A percentile compares a stretch with the other conserved stretches of the same genome.
Conservation (phyloP, 2,329 filamentous ascomycete genomes). For the Pseudogymnoascus sp. region DNA sequence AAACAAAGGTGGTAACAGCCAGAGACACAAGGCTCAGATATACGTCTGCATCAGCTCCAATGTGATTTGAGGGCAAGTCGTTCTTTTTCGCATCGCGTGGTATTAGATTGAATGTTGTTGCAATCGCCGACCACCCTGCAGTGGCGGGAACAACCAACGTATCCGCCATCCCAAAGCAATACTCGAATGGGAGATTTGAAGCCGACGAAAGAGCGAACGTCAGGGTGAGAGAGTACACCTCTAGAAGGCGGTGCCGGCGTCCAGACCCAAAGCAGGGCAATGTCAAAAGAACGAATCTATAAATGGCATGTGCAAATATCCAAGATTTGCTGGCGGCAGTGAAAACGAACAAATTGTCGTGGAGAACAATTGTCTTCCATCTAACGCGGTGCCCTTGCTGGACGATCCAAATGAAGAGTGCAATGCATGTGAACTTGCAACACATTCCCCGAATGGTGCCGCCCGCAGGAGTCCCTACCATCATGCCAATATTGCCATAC, state of each 20-base stretch:
- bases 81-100: slow-evolving; percentile 14
- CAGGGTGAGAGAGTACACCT: slow-evolving; percentile 19
- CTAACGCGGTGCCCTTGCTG: slow-evolving; percentile 16
- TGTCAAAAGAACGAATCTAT: slow-evolving; percentile 23
- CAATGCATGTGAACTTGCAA: slow-evolving; percentile 17
- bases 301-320: slow-evolving; percentile 24
- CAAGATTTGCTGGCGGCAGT: slow-evolving; percentile 24
- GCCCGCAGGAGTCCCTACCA: slow-evolving; percentile 19
- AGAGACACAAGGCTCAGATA: slow-evolving; percentile 15
- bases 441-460: slow-evolving; percentile 22
- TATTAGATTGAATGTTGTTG: slow-evolving; percentile 17
- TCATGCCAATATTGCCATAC: slow-evolving; percentile 23
- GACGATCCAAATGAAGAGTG: slow-evolving; percentile 17
- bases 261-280: slow-evolving; percentile 23
- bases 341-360: slow-evolving; percentile 21
- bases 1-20: slow-evolving; percentile 17
- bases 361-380: slow-evolving; percentile 22
- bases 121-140: slow-evolving; percentile 17
- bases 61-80: slow-evolving; percentile 13
- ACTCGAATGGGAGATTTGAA: slow-evolving; percentile 17
- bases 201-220: slow-evolving; percentile 14
- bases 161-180: slow-evolving; percentile 19
- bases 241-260: slow-evolving; percentile 23
- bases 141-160: slow-evolving; percentile 16
- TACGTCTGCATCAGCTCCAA: slow-evolving; percentile 15